These are phyloP conservation scores for Forsythia viridissima DNA, from an alignment of 257 asterid species.

Conservation along the genomic window DNA sequence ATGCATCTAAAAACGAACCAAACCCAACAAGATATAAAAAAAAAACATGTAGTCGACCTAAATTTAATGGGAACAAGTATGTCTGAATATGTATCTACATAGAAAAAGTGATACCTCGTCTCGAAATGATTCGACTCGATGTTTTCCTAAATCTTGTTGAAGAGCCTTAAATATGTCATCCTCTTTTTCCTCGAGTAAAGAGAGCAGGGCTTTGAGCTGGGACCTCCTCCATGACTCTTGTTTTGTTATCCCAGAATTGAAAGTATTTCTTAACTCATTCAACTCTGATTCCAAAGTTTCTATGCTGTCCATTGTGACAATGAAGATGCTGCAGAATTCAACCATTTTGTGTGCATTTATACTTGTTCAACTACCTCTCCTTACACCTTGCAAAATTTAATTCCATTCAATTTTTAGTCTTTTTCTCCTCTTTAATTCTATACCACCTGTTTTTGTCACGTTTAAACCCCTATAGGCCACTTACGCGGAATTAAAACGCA, in stretches of 20 bases:
- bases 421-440: neutral
- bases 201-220: slow-evolving; percentile 51
- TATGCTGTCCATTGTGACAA: neutral
- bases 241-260: slow-evolving; percentile 59
- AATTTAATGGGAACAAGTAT: too few relatives aligned
- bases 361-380: neutral
- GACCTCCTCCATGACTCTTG: slow-evolving; percentile 73
- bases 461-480: neutral
- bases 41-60: neutral
- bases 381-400: neutral
- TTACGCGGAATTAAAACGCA: too few relatives aligned
- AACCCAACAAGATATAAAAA: neutral
- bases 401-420: neutral
- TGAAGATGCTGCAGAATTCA: neutral
- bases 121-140: slow-evolving; percentile 60
- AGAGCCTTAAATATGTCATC: slow-evolving; percentile 56
- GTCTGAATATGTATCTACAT: too few relatives aligned
- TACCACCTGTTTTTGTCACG: neutral
- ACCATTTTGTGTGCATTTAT: neutral
- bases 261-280: slow-evolving; percentile 51
- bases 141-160: slow-evolving; percentile 72
- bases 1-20: too few relatives aligned
- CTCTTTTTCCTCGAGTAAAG: slow-evolving; percentile 54
- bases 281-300: slow-evolving; percentile 35
- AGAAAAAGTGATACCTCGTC: slow-evolving; percentile 56